phyloP scores from a whole-genome alignment of 2,329 filamentous ascomycete genomes.

The Xylaria sp. region DNA sequence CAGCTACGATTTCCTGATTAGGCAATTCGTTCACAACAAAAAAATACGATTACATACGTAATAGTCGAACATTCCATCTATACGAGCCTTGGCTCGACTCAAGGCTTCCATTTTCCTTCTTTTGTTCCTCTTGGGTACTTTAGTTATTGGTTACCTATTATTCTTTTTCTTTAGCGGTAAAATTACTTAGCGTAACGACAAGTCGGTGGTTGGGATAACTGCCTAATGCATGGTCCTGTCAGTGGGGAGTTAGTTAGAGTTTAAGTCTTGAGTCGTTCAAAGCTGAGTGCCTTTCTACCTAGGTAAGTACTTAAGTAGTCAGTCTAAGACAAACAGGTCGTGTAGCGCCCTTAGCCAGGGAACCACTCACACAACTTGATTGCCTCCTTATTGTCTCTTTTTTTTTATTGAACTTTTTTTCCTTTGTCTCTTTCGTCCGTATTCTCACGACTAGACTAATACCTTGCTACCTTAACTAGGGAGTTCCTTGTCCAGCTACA shows the following conservation, averaged over 20 bases:
- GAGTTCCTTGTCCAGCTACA: slow-evolving; percentile 5
- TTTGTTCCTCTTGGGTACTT: background rate
- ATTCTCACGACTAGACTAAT: background rate
- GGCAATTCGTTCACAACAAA: slow-evolving; percentile 12
- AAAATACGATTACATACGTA: background rate
- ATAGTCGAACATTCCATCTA: background rate
- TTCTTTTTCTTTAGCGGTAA: background rate
- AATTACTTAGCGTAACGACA: slow-evolving; percentile 1
- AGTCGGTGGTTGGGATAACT: slow-evolving; percentile 3
- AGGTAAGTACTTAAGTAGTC: too few species aligned
- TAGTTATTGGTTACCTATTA: too few species aligned
- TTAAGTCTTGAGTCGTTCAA: slow-evolving; percentile 7
- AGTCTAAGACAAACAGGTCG: background rate
- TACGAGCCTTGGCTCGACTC: slow-evolving; percentile 3
- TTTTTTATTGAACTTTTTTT: background rate
- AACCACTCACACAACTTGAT: slow-evolving; percentile 5
- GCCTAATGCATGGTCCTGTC: too few species aligned
- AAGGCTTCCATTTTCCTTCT: background rate
- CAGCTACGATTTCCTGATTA: slow-evolving; percentile 10
- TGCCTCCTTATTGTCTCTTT: background rate
- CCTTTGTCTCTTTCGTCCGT: background rate
- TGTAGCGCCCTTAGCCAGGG: background rate
- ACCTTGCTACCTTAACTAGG: background rate
- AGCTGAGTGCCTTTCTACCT: background rate
- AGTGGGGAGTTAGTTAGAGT: background rate